Conservation (phyloP, 192 early-diverging fungal species). For the Thoreauomyces humboldtii region DNA sequence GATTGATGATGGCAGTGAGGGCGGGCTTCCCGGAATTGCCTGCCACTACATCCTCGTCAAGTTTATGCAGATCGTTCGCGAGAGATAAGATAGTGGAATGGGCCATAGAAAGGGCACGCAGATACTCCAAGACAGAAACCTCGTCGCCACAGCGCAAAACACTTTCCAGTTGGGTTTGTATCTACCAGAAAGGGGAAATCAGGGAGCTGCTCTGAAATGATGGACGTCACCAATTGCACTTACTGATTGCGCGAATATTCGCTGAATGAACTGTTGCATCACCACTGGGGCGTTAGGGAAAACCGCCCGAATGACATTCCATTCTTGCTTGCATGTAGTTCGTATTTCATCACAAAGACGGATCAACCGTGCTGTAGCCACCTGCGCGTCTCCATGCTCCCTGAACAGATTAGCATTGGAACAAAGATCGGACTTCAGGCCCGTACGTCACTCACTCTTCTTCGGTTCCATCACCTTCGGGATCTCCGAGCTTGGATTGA, state of each 20-base stretch:
- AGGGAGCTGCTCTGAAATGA: no score
- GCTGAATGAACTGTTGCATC: constrained; percentile 90
- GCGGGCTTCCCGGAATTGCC: constrained; percentile 43
- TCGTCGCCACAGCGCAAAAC: constrained; percentile 69
- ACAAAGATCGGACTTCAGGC: neutral
- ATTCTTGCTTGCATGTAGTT: constrained; percentile 80
- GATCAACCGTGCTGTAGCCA: no score
- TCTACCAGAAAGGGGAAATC: constrained; percentile 47
- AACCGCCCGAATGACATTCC: constrained; percentile 86
- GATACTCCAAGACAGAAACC: constrained; percentile 74
- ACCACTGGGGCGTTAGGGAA: constrained; percentile 89
- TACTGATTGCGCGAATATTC: constrained; percentile 95
- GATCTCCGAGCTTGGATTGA: constrained; percentile 34
- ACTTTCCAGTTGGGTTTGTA: constrained; percentile 84
- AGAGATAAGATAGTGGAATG: constrained; percentile 73
- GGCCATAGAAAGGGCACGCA: constrained; percentile 64
- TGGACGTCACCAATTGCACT: no score
- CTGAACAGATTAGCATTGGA: no score
- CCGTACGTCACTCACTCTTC: neutral
- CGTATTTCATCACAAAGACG: constrained; percentile 72
- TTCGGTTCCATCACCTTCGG: constrained; percentile 1
- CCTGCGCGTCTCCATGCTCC: no score
- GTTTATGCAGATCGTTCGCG: constrained; percentile 73
- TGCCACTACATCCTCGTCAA: constrained; percentile 63
- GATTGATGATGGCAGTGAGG: constrained; percentile 74